Evolutionary conservation across 1,139 yeast species (phyloP), one percentile per base, ranked within the genome.

Genomic region (Saccharomyces hybrid): DNA sequence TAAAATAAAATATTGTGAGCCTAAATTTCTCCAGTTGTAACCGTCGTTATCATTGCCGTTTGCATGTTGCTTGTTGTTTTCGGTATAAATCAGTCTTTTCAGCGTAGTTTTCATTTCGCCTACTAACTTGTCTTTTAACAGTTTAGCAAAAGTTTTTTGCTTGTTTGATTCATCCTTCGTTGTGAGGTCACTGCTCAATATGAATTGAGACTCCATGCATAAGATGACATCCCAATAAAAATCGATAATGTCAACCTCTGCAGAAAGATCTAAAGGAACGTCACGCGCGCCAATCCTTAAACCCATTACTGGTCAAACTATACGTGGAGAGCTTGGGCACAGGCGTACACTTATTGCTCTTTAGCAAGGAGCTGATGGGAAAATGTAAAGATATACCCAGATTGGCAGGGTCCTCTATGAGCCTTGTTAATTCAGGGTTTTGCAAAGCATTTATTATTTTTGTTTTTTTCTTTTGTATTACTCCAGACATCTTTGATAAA

Each of bases 281-380:
- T 65, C 68, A 67, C 69, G 70, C 69, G 58, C 52, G 59, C 70
- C 70, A 67, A 57, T 64, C 64, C 25, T 56, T 56, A 53, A 61
- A 65, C 14, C 67, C 66, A 44, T 49, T 59, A 28, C 32, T 48
- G 14, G 61, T 54, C 27, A 54, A 31, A 26, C 59, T 57, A 47
- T 63, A 60, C 5, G 53, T 50, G 46, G 51, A 51, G 4, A 58
- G 29, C 11, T 41, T 13, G 14, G 59, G 56, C n/a, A 27, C 13
- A 13, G 49, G 42, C 8, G 50, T 49, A 41, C 41, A 14, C 16
- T 27, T 28, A 20, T 27, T 52, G 14, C 53, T 57, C 50, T 65
- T 64, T 34, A 64, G 51, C 42, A 65, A 46, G 49, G 57, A 49
- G 3, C 56, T 52, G 8, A 64, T 55, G 4, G 66, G 60, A 52